Evolutionary conservation across 129 eudicot species (phyloP).

Genomic region (Flaveria ramosissima): DNA sequence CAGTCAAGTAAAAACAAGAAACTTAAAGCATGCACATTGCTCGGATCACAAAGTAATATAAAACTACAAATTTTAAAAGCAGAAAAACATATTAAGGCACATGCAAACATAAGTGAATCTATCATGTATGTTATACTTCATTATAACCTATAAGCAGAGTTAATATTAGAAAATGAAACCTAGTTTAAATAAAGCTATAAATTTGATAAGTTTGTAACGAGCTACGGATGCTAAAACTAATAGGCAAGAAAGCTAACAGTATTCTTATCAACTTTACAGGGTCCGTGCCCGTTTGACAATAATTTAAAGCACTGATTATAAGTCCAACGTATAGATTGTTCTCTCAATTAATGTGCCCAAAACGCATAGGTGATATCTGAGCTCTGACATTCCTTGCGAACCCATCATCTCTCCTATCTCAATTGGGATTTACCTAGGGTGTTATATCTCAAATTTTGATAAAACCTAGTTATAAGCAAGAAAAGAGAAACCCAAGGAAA

Average conservation of each 20-base stretch:
- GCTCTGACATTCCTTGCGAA: too few relatives aligned
- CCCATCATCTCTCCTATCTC: too few relatives aligned
- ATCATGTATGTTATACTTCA: background rate
- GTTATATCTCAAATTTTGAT: background rate
- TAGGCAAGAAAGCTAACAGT: background rate
- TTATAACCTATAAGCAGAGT: background rate
- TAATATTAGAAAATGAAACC: background rate
- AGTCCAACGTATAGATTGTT: too few relatives aligned
- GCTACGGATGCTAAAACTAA: background rate
- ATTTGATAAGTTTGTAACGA: background rate
- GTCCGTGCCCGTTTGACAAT: background rate
- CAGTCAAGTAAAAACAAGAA: background rate
- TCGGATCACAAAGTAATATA: background rate
- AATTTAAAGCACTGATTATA: background rate
- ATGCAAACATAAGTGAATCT: background rate
- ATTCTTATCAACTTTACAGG: background rate
- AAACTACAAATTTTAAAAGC: background rate
- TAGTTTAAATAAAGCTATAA: background rate
- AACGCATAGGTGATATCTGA: too few relatives aligned
- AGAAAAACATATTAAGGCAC: background rate
- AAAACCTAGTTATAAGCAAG: slow-evolving; percentile 12
- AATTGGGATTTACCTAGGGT: too few relatives aligned
- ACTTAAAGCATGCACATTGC: background rate
- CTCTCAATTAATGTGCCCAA: too few relatives aligned
- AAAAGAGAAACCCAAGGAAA: background rate